Percentiles rank a stretch among this genome's conserved stretches.
Conservation (phyloP, 805 yeast genomes). For the Yarrowia alimentaria region DNA sequence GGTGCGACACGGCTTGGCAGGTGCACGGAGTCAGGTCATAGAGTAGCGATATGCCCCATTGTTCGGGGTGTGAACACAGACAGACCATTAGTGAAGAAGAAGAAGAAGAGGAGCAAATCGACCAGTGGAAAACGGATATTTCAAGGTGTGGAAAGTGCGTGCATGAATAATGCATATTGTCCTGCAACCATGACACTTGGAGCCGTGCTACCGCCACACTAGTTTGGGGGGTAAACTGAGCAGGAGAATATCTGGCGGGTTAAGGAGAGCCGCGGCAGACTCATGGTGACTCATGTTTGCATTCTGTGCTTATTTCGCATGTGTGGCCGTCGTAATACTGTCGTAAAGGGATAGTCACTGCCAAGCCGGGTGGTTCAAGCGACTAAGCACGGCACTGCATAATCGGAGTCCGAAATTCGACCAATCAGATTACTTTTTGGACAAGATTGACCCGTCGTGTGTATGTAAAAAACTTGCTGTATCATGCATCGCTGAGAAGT, state of each 20-base stretch:
- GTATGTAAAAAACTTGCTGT: too few relatives aligned
- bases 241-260: too few relatives aligned
- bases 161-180: conserved; percentile 2
- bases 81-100: background rate
- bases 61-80: conserved; percentile 18
- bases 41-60: conserved; percentile 17
- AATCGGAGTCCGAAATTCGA: conserved; percentile 22
- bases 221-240: too few relatives aligned
- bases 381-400: conserved; percentile 23
- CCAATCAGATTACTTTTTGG: too few relatives aligned
- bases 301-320: background rate
- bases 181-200: conserved; percentile 26
- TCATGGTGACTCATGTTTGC: background rate
- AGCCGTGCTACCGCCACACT: background rate
- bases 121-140: background rate
- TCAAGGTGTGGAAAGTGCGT: conserved; percentile 1
- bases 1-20: background rate
- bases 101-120: background rate
- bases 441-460: too few relatives aligned
- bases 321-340: too few relatives aligned
- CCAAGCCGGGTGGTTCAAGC: too few relatives aligned
- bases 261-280: background rate
- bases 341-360: too few relatives aligned
- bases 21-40: conserved; percentile 27
- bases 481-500: too few relatives aligned